Conservation (phyloP, 1,139 yeast species). For the Suhomyces taliae region DNA sequence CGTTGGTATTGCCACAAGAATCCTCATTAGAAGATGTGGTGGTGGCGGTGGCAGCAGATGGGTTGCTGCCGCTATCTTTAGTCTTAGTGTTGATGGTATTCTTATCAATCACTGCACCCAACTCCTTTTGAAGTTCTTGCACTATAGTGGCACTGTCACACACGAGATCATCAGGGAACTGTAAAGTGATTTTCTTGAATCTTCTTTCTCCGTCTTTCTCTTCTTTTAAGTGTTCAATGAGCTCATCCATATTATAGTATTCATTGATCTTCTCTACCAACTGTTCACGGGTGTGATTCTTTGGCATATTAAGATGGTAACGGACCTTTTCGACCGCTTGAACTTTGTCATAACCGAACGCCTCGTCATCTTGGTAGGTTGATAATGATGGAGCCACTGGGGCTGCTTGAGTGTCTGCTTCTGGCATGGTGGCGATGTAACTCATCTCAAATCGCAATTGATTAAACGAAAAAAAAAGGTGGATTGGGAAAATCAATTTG, state of each 20-base stretch:
- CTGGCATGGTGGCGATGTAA: not conserved
- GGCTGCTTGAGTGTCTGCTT: conserved; percentile 5
- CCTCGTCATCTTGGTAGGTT: conserved; percentile 55
- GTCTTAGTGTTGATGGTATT: not conserved
- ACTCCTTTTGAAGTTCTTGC: conserved; percentile 41
- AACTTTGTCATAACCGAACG: conserved; percentile 45
- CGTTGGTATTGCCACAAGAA: not conserved
- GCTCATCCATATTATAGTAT: conserved; percentile 54
- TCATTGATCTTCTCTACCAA: conserved; percentile 35
- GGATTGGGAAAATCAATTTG: not conserved
- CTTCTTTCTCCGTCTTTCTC: conserved; percentile 22
- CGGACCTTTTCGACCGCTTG: conserved; percentile 15
- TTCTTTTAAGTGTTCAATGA: conserved; percentile 37
- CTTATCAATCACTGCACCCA: conserved; percentile 13
- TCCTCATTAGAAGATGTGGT: not conserved
- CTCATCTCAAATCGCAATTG: not conserved
- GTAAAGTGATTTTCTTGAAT: conserved; percentile 67
- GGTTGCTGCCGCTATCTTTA: not conserved
- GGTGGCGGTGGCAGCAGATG: not conserved
- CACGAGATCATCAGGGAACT: conserved; percentile 82
- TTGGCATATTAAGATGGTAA: conserved; percentile 32
- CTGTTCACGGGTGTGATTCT: conserved; percentile 23
- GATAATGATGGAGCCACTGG: conserved; percentile 58
- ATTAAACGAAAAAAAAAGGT: not conserved
- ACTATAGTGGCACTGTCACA: conserved; percentile 76